A percentile compares a stretch with the other conserved stretches of the same genome.
These are phyloP conservation scores for Mimosa pudica DNA, from an alignment of 306 rosid genomes.

Conservation along the genomic window DNA sequence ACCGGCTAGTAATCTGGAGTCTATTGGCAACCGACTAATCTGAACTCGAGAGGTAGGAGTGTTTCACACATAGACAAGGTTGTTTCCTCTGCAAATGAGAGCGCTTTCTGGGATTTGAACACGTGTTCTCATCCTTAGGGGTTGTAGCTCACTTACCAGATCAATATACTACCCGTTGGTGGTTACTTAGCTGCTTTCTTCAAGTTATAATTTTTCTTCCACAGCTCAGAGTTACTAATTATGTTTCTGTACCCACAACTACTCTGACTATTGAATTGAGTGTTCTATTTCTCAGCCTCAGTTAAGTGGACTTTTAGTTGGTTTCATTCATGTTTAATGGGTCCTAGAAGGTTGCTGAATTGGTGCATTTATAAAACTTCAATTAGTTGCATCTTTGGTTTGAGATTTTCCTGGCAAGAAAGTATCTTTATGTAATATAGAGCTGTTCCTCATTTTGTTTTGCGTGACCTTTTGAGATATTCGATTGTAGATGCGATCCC, in stretches of 20 bases:
- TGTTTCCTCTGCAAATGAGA: no score
- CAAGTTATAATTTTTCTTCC: background rate
- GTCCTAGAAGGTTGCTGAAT: constrained; percentile 19
- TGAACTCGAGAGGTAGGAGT: no score
- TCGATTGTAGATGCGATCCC: constrained; percentile 80
- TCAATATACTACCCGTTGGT: no score
- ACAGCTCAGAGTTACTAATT: background rate
- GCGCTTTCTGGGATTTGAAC: no score
- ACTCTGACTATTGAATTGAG: background rate
- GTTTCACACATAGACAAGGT: no score
- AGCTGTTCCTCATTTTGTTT: background rate
- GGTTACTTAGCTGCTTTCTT: background rate
- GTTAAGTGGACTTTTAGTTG: background rate
- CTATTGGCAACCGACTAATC: no score
- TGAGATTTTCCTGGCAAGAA: background rate
- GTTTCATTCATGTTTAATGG: constrained; percentile 6
- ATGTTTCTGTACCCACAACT: background rate
- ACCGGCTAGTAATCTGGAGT: no score
- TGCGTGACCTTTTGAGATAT: constrained; percentile 33
- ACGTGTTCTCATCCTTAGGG: no score
- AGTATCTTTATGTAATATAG: constrained; percentile 9
- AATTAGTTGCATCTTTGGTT: background rate
- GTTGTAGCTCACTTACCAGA: no score
- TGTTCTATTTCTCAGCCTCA: constrained; percentile 10
- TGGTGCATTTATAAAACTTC: background rate